phyloP scores from a whole-genome alignment of 2,329 filamentous ascomycete genomes.

The Sporothrix variecibatus region DNA sequence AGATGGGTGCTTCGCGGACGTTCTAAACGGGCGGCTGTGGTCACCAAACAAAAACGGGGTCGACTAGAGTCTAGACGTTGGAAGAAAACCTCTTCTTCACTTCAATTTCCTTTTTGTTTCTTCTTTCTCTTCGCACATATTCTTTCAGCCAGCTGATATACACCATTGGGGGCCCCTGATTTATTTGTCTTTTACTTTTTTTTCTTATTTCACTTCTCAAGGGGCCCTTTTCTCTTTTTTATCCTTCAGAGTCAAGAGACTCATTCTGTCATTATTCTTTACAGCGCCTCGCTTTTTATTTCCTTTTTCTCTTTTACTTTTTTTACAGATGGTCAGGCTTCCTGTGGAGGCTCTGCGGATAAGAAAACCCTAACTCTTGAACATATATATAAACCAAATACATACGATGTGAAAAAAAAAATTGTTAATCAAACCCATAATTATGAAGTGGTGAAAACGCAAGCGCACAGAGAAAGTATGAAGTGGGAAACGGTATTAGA shows the following conservation, averaged over 20 bases:
- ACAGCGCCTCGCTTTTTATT: conserved; percentile 2
- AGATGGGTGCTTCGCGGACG: conserved; percentile 58
- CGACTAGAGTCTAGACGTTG: neutral
- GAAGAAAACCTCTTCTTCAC: neutral
- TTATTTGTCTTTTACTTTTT: neutral
- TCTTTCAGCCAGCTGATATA: conserved; percentile 23
- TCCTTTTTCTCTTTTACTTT: neutral
- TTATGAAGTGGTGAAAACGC: neutral
- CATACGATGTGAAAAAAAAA: neutral
- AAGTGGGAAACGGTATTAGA: neutral
- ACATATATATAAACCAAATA: neutral
- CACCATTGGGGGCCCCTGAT: neutral
- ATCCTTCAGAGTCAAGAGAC: neutral
- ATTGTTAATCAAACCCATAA: neutral
- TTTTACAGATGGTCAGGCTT: conserved; percentile 5
- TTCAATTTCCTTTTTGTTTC: neutral
- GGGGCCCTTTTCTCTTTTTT: neutral
- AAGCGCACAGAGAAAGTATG: neutral
- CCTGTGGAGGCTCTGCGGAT: conserved; percentile 8
- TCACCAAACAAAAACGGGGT: neutral
- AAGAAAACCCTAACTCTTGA: neutral
- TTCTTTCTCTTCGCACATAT: conserved; percentile 8
- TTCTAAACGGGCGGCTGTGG: conserved; percentile 42
- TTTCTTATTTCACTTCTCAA: neutral
- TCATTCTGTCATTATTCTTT: conserved; percentile 14